Conservation (phyloP, 1,284 basidiomycete species). For the Trichosporon sp. region DNA sequence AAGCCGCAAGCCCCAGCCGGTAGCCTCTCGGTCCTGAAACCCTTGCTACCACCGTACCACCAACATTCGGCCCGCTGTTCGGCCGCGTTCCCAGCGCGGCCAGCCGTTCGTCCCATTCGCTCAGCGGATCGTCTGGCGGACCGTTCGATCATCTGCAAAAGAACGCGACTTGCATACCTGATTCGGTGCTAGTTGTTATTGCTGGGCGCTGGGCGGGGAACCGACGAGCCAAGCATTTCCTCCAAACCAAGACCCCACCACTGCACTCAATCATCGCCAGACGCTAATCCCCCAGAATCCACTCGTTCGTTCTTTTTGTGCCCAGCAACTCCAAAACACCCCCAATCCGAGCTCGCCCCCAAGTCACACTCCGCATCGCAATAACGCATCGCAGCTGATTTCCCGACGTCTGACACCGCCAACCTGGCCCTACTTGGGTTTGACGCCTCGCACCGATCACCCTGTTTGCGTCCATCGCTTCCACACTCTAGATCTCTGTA, state of each 20-base stretch:
- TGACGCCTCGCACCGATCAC: background rate
- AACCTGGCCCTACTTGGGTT: background rate
- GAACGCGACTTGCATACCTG: background rate
- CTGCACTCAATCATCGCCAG: background rate
- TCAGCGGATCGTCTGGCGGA: background rate
- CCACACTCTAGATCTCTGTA: slow-evolving; percentile 2
- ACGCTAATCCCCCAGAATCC: slow-evolving; percentile 10
- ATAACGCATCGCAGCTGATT: slow-evolving; percentile 8
- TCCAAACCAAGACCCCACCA: background rate
- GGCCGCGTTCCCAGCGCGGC: background rate
- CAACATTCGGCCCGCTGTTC: background rate
- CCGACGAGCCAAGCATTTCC: background rate
- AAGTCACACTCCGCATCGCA: slow-evolving; percentile 2
- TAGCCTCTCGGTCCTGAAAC: background rate
- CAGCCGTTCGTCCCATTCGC: background rate
- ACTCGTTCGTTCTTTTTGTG: background rate
- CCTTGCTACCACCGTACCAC: background rate
- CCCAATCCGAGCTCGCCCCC: background rate
- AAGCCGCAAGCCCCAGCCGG: slow-evolving; percentile 1
- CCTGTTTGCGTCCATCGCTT: background rate
- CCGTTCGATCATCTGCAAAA: background rate
- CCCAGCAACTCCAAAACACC: background rate
- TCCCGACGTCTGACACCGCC: background rate
- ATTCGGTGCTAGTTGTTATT: background rate
- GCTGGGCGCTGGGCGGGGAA: background rate